Evolutionary conservation across 495 filamentous ascomycete genomes (phyloP).

Genomic region (Penicillium paradoxum): DNA sequence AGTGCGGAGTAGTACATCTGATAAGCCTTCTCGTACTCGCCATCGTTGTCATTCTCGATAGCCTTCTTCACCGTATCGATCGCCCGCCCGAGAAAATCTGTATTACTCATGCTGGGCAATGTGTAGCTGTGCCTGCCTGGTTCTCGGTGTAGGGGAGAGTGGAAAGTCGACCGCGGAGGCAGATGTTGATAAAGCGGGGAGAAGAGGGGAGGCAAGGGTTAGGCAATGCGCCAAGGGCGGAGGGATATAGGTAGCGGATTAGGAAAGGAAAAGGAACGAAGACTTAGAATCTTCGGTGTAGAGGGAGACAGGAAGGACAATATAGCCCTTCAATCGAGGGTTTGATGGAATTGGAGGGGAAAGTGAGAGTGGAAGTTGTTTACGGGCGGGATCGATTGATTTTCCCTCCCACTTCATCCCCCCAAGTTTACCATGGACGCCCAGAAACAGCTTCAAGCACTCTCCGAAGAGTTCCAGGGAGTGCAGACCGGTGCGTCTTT

Average conservation of each 20-base stretch:
- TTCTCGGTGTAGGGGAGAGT: slow-evolving; percentile 11
- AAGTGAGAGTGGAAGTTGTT: slow-evolving; percentile 20
- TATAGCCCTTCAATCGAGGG: slow-evolving; percentile 1
- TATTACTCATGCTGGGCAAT: slow-evolving; percentile 74
- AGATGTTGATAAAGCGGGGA: slow-evolving; percentile 25
- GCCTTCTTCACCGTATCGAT: slow-evolving; percentile 95
- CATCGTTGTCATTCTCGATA: slow-evolving; percentile 92
- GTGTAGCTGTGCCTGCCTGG: not conserved
- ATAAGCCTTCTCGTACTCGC: slow-evolving; percentile 94
- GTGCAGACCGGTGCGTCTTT: slow-evolving; percentile 65
- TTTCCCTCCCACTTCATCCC: slow-evolving; percentile 22
- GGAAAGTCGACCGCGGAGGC: slow-evolving; percentile 21
- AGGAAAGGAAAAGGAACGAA: not conserved
- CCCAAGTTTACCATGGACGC: slow-evolving; percentile 43
- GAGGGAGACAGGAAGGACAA: slow-evolving; percentile 4
- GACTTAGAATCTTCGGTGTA: not conserved
- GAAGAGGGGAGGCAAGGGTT: slow-evolving; percentile 14
- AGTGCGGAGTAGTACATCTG: slow-evolving; percentile 90
- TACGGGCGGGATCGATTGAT: slow-evolving; percentile 26
- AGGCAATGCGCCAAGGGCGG: slow-evolving; percentile 14
- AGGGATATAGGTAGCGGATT: slow-evolving; percentile 4
- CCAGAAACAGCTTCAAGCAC: slow-evolving; percentile 66
- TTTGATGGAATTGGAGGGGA: slow-evolving; percentile 19
- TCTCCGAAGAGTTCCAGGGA: slow-evolving; percentile 83
- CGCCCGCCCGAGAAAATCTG: slow-evolving; percentile 91